Evolutionary conservation across 352 stramenopile species (phyloP).

Genomic region (Pythium grandisporangium): DNA sequence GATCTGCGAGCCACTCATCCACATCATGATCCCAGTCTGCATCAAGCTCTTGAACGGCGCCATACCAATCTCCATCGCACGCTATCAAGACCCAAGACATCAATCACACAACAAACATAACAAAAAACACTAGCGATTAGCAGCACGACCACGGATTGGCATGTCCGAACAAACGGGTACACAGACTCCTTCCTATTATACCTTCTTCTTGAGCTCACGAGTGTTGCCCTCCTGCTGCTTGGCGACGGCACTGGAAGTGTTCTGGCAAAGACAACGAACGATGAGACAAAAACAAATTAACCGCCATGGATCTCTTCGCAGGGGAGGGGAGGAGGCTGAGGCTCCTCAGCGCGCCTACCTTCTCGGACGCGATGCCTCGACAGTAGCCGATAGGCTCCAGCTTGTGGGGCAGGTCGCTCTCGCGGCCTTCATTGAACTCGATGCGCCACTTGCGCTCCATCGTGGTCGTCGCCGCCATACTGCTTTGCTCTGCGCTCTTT

Average conservation of each 20-base stretch:
- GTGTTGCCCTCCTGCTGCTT: conserved; percentile 57
- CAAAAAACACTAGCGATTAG: too few relatives aligned
- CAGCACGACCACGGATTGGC: too few relatives aligned
- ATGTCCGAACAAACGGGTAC: too few relatives aligned
- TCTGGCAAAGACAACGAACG: conserved; percentile 17
- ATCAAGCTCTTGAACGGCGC: conserved; percentile 89
- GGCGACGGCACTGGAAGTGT: conserved; percentile 38
- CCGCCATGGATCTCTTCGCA: too few relatives aligned
- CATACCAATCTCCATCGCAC: conserved; percentile 87
- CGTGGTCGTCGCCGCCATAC: conserved; percentile 12
- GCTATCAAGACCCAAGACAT: conserved; percentile 20
- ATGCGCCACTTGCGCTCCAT: conserved; percentile 59
- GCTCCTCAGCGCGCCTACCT: conserved; percentile 17
- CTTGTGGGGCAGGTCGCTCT: conserved; percentile 49
- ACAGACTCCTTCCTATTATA: conserved; percentile 7
- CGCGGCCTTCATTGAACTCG: conserved; percentile 64
- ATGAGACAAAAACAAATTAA: background rate
- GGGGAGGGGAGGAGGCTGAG: background rate
- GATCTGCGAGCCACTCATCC: conserved; percentile 91
- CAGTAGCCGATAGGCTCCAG: conserved; percentile 65
- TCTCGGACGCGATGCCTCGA: conserved; percentile 43
- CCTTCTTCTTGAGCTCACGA: conserved; percentile 83
- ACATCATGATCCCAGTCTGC: conserved; percentile 95
- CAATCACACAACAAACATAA: too few relatives aligned
- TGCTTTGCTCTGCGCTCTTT: background rate